A percentile compares a stretch with the other conserved stretches of the same genome.
phyloP scores from a whole-genome alignment of 306 rosid species.

The Cucumis melo region DNA sequence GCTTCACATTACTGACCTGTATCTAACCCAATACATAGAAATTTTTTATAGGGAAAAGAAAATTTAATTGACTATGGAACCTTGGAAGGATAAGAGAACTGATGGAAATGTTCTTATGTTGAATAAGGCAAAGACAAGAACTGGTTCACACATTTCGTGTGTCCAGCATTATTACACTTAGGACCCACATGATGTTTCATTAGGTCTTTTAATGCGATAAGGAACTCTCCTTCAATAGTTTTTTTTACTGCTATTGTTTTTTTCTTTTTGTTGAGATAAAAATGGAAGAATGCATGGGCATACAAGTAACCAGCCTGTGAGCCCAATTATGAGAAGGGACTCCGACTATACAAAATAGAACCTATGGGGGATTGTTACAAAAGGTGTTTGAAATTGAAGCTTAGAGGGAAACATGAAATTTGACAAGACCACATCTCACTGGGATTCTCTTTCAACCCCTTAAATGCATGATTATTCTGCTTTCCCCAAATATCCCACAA shows the following conservation, averaged over 20 bases:
- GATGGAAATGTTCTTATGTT: background rate
- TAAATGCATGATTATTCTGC: no score
- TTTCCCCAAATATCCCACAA: no score
- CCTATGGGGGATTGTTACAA: no score
- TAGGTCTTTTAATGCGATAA: background rate
- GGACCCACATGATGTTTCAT: background rate
- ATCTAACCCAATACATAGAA: background rate
- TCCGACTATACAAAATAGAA: no score
- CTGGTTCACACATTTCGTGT: background rate
- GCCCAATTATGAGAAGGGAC: no score
- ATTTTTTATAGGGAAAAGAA: background rate
- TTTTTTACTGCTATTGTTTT: no score
- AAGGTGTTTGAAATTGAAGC: no score
- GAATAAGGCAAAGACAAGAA: background rate
- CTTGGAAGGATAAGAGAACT: background rate
- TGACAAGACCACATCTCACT: no score
- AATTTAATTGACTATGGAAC: background rate
- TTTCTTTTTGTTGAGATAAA: background rate
- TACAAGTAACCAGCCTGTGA: background rate
- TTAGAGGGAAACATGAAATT: no score
- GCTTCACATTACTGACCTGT: background rate
- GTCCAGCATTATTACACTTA: background rate
- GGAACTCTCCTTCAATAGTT: background rate
- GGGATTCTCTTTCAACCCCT: no score
- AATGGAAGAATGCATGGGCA: background rate